Percentiles rank a stretch among this genome's conserved stretches.
phyloP scores from a whole-genome alignment of 371 early-diverging fungal genomes.

The Capniomyces stellatus region DNA sequence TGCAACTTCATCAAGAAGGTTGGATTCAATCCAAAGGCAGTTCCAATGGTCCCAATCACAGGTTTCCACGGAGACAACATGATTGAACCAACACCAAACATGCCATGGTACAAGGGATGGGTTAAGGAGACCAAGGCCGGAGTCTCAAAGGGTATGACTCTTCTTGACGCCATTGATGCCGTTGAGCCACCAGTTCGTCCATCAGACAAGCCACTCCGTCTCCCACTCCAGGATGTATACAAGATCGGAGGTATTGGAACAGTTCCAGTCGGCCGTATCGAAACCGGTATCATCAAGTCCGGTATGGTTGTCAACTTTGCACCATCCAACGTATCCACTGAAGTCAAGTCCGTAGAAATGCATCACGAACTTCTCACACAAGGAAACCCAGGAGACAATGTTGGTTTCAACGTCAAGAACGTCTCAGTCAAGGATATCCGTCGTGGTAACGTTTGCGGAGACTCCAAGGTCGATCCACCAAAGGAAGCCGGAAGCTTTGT shows the following conservation, averaged over 20 bases:
- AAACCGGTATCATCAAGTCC: slow-evolving; percentile 85
- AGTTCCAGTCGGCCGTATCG: slow-evolving; percentile 93
- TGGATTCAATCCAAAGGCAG: slow-evolving; percentile 77
- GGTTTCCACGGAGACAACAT: slow-evolving; percentile 98
- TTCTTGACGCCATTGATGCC: slow-evolving; percentile 84
- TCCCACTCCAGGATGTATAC: slow-evolving; percentile 94
- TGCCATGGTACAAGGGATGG: slow-evolving; percentile 96
- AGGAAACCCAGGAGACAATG: slow-evolving; percentile 95
- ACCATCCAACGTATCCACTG: slow-evolving; percentile 71
- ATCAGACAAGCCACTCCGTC: slow-evolving; percentile 89
- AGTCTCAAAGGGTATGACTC: slow-evolving; percentile 61
- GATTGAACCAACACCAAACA: slow-evolving; percentile 79
- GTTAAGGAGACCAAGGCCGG: slow-evolving; percentile 74
- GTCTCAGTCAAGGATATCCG: slow-evolving; percentile 91
- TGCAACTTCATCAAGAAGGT: slow-evolving; percentile 87
- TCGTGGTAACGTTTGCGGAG: slow-evolving; percentile 91
- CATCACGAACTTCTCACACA: slow-evolving; percentile 85
- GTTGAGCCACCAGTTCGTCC: slow-evolving; percentile 84
- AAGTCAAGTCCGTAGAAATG: slow-evolving; percentile 98
- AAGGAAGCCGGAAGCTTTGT: slow-evolving; percentile 81
- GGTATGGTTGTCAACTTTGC: slow-evolving; percentile 88
- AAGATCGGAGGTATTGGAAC: slow-evolving; percentile 95
- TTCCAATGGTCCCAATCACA: slow-evolving; percentile 92
- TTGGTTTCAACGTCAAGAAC: slow-evolving; percentile 96
- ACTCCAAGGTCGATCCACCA: slow-evolving; percentile 94